Evolutionary conservation across 352 stramenopile species (phyloP).

Genomic region (Halophytophthora polymorphica): DNA sequence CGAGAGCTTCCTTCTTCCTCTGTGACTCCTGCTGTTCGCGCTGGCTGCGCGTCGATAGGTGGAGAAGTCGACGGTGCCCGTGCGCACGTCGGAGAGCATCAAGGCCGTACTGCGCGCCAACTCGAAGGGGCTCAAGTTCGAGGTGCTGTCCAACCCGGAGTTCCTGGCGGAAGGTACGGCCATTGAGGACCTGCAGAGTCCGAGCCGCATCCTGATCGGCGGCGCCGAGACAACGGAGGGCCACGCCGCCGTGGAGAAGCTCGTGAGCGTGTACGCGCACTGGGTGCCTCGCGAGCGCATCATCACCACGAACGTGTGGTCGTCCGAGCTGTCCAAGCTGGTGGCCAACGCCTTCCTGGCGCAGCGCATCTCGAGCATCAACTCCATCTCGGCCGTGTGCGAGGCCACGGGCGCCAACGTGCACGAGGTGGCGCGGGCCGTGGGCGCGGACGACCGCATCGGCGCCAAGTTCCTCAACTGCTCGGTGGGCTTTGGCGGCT

Average conservation of each 20-base stretch:
- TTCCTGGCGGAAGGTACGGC: slow-evolving; percentile 99
- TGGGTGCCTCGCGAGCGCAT: slow-evolving; percentile 95
- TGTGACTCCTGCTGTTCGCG: not conserved
- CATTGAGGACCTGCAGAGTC: slow-evolving; percentile 94
- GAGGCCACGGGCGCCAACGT: slow-evolving; percentile 98
- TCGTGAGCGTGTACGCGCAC: slow-evolving; percentile 97
- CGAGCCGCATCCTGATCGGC: slow-evolving; percentile 98
- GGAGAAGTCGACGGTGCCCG: slow-evolving; percentile 99
- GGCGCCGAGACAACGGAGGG: slow-evolving; percentile 92
- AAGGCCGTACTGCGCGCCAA: slow-evolving; percentile 94
- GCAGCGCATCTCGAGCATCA: slow-evolving; percentile 99
- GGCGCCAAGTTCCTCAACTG: slow-evolving; percentile 97
- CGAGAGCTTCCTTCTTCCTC: too few species aligned
- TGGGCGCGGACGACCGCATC: slow-evolving; percentile 98
- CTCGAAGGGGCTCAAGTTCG: slow-evolving; percentile 92
- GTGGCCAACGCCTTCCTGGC: slow-evolving; percentile 99
- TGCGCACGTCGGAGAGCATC: slow-evolving; percentile 97
- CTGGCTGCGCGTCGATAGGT: slow-evolving; percentile 28
- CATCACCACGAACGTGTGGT: slow-evolving; percentile 99
- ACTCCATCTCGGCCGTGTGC: slow-evolving; percentile 99
- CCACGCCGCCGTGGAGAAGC: slow-evolving; percentile 82
- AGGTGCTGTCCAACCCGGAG: slow-evolving; percentile 99
- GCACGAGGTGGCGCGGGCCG: slow-evolving; percentile 95
- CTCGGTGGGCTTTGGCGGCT: slow-evolving; percentile 98
- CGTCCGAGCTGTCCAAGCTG: slow-evolving; percentile 99